phyloP scores from a whole-genome alignment of 768 basidiomycete genomes.

The Pholiota molesta region DNA sequence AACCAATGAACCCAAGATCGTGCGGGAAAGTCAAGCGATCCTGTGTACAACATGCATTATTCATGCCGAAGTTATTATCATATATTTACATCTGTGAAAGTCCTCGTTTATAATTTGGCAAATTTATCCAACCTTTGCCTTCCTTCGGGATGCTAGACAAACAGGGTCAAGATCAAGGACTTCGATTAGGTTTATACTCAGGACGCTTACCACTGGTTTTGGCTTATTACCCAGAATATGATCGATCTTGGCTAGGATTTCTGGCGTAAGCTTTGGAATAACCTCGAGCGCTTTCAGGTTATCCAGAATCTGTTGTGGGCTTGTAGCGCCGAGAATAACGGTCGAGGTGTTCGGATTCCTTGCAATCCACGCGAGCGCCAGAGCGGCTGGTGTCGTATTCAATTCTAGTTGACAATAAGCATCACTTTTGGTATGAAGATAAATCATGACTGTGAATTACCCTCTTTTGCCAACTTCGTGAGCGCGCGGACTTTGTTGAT shows the following conservation, averaged over 20 bases:
- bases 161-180: neutral
- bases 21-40: too few relatives aligned
- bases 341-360: conserved; percentile 66
- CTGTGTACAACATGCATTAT: too few relatives aligned
- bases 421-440: neutral
- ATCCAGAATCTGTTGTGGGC: conserved; percentile 62
- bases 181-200: neutral
- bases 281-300: conserved; percentile 75
- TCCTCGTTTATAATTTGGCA: conserved; percentile 8
- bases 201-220: conserved; percentile 36
- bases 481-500: conserved; percentile 71
- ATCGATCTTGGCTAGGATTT: conserved; percentile 69
- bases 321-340: conserved; percentile 69
- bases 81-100: too few relatives aligned
- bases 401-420: conserved; percentile 41
- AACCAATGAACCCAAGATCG: too few relatives aligned
- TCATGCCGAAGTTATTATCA: too few relatives aligned
- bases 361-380: conserved; percentile 80
- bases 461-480: conserved; percentile 64
- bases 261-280: conserved; percentile 70
- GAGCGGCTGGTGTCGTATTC: conserved; percentile 57
- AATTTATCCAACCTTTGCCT: conserved; percentile 24
- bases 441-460: conserved; percentile 25
- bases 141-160: conserved; percentile 25
- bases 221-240: conserved; percentile 61